Evolutionary conservation across 176 grass and related monocot species (phyloP).

Genomic region (Triticum dicoccoides): DNA sequence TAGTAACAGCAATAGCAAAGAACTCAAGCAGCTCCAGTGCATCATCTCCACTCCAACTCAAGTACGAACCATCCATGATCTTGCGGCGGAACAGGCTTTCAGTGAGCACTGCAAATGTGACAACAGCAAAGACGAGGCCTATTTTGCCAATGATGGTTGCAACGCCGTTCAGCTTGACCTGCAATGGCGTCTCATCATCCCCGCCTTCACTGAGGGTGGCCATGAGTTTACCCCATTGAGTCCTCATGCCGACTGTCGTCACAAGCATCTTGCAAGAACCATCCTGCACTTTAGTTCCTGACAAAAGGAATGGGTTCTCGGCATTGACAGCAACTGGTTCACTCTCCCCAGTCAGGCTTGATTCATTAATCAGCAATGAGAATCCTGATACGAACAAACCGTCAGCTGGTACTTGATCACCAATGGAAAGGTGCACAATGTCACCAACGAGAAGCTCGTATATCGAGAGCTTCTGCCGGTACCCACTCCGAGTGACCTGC

Average conservation of each 20-base stretch:
- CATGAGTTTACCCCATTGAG: constrained; percentile 97
- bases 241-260: constrained; percentile 85
- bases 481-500: constrained; percentile 75
- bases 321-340: constrained; percentile 76
- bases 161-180: constrained; percentile 92
- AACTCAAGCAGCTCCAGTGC: constrained; percentile 82
- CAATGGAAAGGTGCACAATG: constrained; percentile 82
- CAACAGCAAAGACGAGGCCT: constrained; percentile 74
- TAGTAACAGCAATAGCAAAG: constrained; percentile 90
- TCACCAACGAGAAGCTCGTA: constrained; percentile 86
- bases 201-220: constrained; percentile 91
- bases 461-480: constrained; percentile 79
- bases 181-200: constrained; percentile 92
- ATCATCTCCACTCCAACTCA: constrained; percentile 85
- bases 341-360: constrained; percentile 90
- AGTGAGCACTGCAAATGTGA: constrained; percentile 90
- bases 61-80: constrained; percentile 52
- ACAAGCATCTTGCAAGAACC: constrained; percentile 95
- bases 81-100: constrained; percentile 68
- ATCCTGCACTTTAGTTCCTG: constrained; percentile 92
- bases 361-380: constrained; percentile 87
- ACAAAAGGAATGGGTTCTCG: constrained; percentile 87
- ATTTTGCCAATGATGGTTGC: constrained; percentile 97
- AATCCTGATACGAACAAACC: constrained; percentile 85
- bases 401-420: constrained; percentile 90